Base-by-base conservation (phyloP, 2,329 filamentous ascomycete species). In the Pseudogymnoascus sp. region DNA sequence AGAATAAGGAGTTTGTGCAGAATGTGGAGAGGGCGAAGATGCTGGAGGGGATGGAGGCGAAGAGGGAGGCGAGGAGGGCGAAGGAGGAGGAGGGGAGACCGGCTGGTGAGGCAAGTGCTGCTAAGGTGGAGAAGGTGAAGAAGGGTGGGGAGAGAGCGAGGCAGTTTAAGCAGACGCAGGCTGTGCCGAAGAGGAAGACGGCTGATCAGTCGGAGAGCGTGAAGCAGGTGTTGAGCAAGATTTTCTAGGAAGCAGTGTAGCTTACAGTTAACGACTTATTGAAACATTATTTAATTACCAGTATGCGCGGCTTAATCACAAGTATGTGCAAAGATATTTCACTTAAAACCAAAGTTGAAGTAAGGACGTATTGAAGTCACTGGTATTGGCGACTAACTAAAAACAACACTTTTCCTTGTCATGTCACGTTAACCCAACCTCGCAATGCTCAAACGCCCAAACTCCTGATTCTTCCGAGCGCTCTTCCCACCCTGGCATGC, bases 1-100 rank as follows among this genome's bases (percentile, higher is more conserved):
- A 94, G 79, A 92, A 93, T 74, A 90, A 88, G 79, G 83, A 85
- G 66, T 94, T 93, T 72, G 82, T 92, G 63, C 79, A 84, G 67
- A 92, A 93, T 71, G 81, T 94, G 62, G 89, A 94, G 78, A 84
- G 80, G 70, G 87, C 85, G 59, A 93, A 92, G 83, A 88, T 91
- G 81, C 72, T 90, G 66, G 85, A 90, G 59, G 85, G 85, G 8
- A 92, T 92, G 74, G 84, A 86, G 70, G 78, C 77, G 61, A 86
- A 85, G 71, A 79, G 74, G 67, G 79, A 78, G 60, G 78, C 74
- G 44, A 80, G 77, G 74, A 75, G 70, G 66, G 72, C 66, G 65
- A 74, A 68, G 47, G 73, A 74, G 64, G 69, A 71, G 63, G 74
- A 67, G 17, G 66, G 65, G 61, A 17, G 17, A 33, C 33, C 21